Conservation (phyloP, 768 basidiomycete species). For the Podaxis sp. region DNA sequence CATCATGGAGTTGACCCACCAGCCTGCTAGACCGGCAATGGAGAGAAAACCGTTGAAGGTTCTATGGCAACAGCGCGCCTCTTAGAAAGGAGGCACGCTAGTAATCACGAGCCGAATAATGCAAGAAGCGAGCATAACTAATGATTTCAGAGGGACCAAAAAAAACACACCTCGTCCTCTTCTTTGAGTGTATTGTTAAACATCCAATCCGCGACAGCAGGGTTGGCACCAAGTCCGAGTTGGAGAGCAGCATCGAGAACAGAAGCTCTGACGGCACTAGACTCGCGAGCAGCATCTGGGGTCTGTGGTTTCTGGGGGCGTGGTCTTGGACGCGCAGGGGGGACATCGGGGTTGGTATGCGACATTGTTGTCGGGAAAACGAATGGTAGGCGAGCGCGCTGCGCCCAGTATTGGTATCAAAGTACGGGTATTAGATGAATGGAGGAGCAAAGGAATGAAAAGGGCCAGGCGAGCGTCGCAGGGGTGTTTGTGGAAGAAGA, state of each 20-base stretch:
- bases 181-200: conserved; percentile 61
- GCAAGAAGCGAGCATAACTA: conserved; percentile 4
- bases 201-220: conserved; percentile 69
- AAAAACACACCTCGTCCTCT: conserved; percentile 41
- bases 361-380: background rate
- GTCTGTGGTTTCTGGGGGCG: conserved; percentile 3
- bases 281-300: conserved; percentile 40
- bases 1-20: background rate
- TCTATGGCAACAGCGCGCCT: background rate
- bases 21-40: background rate
- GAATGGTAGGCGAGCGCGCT: background rate
- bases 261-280: conserved; percentile 64
- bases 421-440: background rate
- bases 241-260: conserved; percentile 73
- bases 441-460: background rate
- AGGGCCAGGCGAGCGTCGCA: background rate
- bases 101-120: background rate
- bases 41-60: background rate
- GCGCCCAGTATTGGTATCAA: background rate
- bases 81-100: background rate
- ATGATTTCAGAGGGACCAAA: background rate
- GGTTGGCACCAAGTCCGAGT: conserved; percentile 60
- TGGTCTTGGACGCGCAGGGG: background rate
- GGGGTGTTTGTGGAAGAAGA: background rate
- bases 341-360: background rate